Evolutionary conservation across 2,329 filamentous ascomycete genomes (phyloP), one percentile per base, ranked within the genome.

Genomic region (Trichoderma simmonsii): DNA sequence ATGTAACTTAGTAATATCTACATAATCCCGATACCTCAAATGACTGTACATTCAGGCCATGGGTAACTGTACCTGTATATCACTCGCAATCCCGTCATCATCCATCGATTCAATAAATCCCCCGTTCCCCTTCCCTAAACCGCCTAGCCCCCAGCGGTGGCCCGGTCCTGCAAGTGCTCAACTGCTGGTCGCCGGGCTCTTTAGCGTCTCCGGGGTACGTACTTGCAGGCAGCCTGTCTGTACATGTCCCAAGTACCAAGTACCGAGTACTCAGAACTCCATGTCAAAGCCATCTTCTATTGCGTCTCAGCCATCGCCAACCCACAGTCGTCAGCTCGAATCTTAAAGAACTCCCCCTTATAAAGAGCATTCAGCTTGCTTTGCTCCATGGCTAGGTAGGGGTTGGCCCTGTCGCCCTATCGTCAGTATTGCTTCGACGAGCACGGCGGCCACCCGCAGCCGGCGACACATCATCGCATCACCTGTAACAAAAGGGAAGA

Each of bases 191-290:
- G 59, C 54, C 66, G 39, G 66, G 21, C 28, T 48, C 57, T 34
- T 26, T 70, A 62, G 67, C 67, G 67, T 30, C 26, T 62, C 67
- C 57, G 66, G 66, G 66, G 66, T 69, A 69, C 66, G 67, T 70
- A 70, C 28, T 18, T 60, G 26, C 24, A 39, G 21, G 57, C 32
- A 60, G 30, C 57, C 57, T 60, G 57, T 54, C 21, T 21, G 48
- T 14, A 54, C 48, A 54, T 24, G n/a, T 9, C 43, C 36, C 36
- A 39, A 8, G 36, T 39, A 39, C 36, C 36, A 39, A 39, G 36
- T 43, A 43, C 36, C 48, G 11, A 12, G 48, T 14, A 24, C 48
- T 54, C 48, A 54, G 48, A 54, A 54, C 48, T 54, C 48, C 21
- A 54, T 24, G 48, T 24, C 48, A 54, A 54, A 24, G 21, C 21